These are phyloP conservation scores for Coffea eugenioides DNA, from an alignment of 257 asterid genomes.

Conservation along the genomic window DNA sequence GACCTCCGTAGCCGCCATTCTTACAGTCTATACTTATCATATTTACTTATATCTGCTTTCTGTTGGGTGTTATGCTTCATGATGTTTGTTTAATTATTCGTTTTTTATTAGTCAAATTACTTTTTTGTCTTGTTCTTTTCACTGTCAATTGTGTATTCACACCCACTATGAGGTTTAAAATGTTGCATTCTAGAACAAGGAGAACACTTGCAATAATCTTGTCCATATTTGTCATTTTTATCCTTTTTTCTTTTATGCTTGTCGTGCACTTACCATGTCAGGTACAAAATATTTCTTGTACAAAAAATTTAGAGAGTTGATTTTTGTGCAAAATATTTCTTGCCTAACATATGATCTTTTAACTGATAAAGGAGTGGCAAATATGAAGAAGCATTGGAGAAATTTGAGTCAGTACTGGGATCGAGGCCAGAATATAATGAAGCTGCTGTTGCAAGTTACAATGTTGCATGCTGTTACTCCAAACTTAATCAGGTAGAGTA, in stretches of 20 bases:
- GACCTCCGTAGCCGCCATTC: not conserved
- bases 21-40: not conserved
- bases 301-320: not conserved
- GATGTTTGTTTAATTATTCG: not conserved
- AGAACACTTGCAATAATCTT: not conserved
- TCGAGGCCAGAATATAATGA: constrained; percentile 72
- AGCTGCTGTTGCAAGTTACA: constrained; percentile 82
- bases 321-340: not conserved
- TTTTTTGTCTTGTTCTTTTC: not conserved
- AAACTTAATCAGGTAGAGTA: constrained; percentile 72
- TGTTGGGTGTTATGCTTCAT: not conserved
- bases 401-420: constrained; percentile 86
- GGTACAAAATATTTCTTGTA: no score
- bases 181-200: not conserved
- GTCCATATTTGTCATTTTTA: not conserved
- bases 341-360: constrained; percentile 5
- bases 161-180: not conserved
- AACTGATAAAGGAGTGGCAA: constrained; percentile 52
- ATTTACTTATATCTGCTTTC: not conserved
- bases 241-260: not conserved
- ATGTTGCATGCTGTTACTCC: constrained; percentile 93
- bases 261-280: not conserved
- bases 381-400: constrained; percentile 78
- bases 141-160: not conserved
- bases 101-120: not conserved